Conservation (phyloP, 805 yeast species). For the Metschnikowia lochheadii region DNA sequence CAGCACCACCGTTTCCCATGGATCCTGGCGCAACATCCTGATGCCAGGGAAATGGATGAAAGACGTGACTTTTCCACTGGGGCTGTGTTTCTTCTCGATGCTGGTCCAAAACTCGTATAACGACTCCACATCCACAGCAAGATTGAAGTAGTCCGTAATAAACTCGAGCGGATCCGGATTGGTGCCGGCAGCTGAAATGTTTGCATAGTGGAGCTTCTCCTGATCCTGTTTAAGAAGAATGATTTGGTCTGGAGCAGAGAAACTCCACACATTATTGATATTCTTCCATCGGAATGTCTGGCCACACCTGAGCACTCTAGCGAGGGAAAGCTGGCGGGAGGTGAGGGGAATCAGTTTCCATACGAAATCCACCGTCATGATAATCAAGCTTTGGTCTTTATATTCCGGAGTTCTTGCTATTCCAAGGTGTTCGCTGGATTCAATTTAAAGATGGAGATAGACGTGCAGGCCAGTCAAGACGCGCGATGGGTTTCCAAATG, state of each 20-base stretch:
- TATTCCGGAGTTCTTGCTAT: neutral
- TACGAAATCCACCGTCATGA: conserved; percentile 15
- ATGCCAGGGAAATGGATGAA: conserved; percentile 57
- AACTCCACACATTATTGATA: conserved; percentile 60
- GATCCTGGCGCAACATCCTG: conserved; percentile 85
- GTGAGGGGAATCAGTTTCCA: conserved; percentile 16
- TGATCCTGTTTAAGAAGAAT: conserved; percentile 62
- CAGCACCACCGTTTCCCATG: conserved; percentile 91
- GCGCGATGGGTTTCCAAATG: conserved; percentile 6
- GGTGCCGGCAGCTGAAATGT: conserved; percentile 21
- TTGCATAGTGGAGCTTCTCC: conserved; percentile 48
- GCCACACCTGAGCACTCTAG: conserved; percentile 74
- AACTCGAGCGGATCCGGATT: conserved; percentile 35
- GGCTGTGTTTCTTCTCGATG: conserved; percentile 48
- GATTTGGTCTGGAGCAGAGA: conserved; percentile 55
- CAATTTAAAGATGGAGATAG: neutral
- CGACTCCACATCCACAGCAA: conserved; percentile 48
- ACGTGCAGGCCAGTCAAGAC: conserved; percentile 1
- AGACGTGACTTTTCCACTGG: conserved; percentile 26
- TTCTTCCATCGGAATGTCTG: conserved; percentile 82
- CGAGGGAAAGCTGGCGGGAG: conserved; percentile 50
- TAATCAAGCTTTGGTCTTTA: neutral
- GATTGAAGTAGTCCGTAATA: conserved; percentile 66
- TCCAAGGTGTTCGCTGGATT: neutral
- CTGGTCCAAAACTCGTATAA: conserved; percentile 61